Percentiles rank a stretch among this genome's conserved stretches.
phyloP scores from a whole-genome alignment of 345 rosid genomes.

The Salix viminalis region DNA sequence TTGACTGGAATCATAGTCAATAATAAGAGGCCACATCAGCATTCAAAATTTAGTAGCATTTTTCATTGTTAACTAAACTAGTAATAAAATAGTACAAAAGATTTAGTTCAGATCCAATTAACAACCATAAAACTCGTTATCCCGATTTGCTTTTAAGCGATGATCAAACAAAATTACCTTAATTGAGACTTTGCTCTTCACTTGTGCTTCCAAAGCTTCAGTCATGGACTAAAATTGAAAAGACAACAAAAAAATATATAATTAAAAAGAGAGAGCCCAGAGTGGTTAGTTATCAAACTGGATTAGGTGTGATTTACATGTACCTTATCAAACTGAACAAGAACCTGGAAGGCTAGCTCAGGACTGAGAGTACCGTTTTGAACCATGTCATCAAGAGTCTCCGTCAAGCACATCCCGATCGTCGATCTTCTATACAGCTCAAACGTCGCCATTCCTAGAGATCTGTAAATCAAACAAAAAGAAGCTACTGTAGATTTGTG shows the following conservation, averaged over 20 bases:
- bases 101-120: neutral
- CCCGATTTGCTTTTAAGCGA: neutral
- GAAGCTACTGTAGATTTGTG: neutral
- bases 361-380: slow-evolving; percentile 84
- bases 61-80: neutral
- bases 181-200: slow-evolving; percentile 86
- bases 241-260: neutral
- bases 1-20: neutral
- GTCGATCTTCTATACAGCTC: slow-evolving; percentile 95
- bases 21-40: neutral
- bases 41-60: neutral
- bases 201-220: slow-evolving; percentile 84
- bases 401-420: slow-evolving; percentile 95
- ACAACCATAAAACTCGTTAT: neutral
- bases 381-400: slow-evolving; percentile 96
- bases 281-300: neutral
- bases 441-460: slow-evolving; percentile 74
- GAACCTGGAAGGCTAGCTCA: slow-evolving; percentile 91
- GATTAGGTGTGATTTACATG: neutral
- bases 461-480: slow-evolving; percentile 23
- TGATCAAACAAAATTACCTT: slow-evolving; percentile 41
- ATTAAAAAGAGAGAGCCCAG: neutral
- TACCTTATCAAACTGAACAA: slow-evolving; percentile 95
- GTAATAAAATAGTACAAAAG: neutral
- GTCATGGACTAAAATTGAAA: slow-evolving; percentile 72